These are phyloP conservation scores for Suhomyces bokatorum DNA, from an alignment of 1,139 yeast species.

Conservation along the genomic window DNA sequence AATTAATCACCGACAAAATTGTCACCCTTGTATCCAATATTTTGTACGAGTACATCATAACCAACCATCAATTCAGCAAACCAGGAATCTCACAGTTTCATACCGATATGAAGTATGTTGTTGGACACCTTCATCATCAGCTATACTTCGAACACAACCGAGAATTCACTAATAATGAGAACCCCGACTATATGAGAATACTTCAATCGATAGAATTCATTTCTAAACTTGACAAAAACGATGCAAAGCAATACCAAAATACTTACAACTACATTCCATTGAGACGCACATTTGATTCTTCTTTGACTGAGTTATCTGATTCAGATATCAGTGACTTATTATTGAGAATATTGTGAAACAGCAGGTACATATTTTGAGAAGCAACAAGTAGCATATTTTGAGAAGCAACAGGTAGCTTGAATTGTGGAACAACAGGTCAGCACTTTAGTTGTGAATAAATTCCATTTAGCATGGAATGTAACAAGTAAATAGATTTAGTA, in stretches of 20 bases:
- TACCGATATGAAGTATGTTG: slow-evolving; percentile 53
- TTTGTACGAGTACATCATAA: slow-evolving; percentile 58
- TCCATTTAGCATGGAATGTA: too few species aligned
- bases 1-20: slow-evolving; percentile 35
- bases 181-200: slow-evolving; percentile 32
- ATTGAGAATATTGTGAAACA: slow-evolving; percentile 21
- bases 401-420: too few species aligned
- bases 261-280: background rate
- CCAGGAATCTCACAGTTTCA: slow-evolving; percentile 59
- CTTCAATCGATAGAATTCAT: slow-evolving; percentile 46
- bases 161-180: slow-evolving; percentile 26
- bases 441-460: too few species aligned
- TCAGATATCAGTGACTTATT: slow-evolving; percentile 36
- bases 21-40: slow-evolving; percentile 50
- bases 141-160: slow-evolving; percentile 20
- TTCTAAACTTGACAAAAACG: slow-evolving; percentile 24
- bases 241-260: slow-evolving; percentile 18
- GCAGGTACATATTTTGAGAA: too few species aligned
- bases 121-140: slow-evolving; percentile 32
- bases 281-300: slow-evolving; percentile 26
- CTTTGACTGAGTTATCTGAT: slow-evolving; percentile 31
- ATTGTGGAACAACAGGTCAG: too few species aligned
- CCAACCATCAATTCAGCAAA: slow-evolving; percentile 60
- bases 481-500: too few species aligned
- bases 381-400: too few species aligned